A percentile compares a stretch with the other conserved stretches of the same genome.
Conservation (phyloP, 164 flowering plant species). For the Stephania cephalantha region DNA sequence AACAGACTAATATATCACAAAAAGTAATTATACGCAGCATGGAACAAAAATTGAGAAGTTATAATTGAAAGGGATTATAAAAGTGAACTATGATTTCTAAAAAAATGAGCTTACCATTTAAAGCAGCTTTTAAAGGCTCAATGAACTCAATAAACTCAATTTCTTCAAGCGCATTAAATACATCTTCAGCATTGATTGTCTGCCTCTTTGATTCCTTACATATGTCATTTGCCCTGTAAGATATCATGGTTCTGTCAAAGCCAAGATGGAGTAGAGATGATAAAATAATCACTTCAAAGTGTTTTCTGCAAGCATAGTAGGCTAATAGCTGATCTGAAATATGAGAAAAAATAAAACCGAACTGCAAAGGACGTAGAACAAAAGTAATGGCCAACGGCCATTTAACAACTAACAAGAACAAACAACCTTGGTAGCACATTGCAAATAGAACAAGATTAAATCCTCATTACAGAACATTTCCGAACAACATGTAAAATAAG, state of each 20-base stretch:
- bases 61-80: background rate
- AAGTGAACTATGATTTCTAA: background rate
- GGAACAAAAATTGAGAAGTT: background rate
- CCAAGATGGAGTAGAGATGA: background rate
- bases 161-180: slow-evolving; percentile 84
- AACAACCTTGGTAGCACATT: background rate
- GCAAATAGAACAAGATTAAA: background rate
- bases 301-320: background rate
- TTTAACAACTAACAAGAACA: background rate
- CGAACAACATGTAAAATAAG: too few relatives aligned
- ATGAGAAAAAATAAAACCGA: background rate
- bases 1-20: too few relatives aligned
- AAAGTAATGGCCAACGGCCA: background rate
- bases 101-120: slow-evolving; percentile 44
- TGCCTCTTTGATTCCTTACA: slow-evolving; percentile 88
- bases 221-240: slow-evolving; percentile 81
- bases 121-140: slow-evolving; percentile 64
- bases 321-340: background rate
- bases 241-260: background rate
- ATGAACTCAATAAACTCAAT: slow-evolving; percentile 79
- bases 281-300: background rate
- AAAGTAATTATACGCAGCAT: background rate
- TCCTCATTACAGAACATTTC: background rate
- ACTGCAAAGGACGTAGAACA: background rate
- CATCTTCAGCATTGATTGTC: slow-evolving; percentile 83